Evolutionary conservation across 2,329 filamentous ascomycete species (phyloP).

Genomic region (Akanthomyces dipterigenus): DNA sequence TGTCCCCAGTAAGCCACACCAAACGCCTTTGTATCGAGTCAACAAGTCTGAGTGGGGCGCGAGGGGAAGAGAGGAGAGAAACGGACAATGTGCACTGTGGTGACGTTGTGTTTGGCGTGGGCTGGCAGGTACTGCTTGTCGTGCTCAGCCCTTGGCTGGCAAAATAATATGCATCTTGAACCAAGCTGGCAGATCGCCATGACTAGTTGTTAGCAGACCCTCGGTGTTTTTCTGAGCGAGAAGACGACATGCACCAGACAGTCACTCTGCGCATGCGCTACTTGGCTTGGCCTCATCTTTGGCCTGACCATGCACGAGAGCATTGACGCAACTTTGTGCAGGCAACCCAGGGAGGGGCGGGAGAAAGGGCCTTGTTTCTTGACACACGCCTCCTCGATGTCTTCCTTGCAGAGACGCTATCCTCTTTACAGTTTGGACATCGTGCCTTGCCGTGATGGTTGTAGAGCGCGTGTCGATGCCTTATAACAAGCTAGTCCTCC

Average conservation of each 20-base stretch:
- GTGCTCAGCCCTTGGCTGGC: neutral
- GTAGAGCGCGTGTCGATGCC: neutral
- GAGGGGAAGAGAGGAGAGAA: neutral
- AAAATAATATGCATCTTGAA: neutral
- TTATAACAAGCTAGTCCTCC: conserved; percentile 1
- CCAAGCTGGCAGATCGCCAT: neutral
- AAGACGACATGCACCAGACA: neutral
- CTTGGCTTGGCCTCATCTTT: neutral
- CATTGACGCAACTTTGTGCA: neutral
- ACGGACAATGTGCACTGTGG: neutral
- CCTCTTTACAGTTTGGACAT: neutral
- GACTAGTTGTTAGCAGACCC: neutral
- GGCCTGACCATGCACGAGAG: neutral
- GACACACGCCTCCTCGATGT: neutral
- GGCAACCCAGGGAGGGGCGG: neutral
- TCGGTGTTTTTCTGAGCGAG: neutral
- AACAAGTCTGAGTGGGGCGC: neutral
- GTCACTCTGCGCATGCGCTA: neutral
- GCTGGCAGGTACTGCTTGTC: neutral
- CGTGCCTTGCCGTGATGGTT: neutral
- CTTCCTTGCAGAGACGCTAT: neutral
- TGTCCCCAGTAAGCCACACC: neutral
- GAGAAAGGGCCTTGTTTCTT: neutral
- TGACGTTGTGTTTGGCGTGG: neutral
- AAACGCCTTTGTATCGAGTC: neutral